Evolutionary conservation across 371 early-diverging fungal genomes (phyloP).

Genomic region (Blakeslea trispora): DNA sequence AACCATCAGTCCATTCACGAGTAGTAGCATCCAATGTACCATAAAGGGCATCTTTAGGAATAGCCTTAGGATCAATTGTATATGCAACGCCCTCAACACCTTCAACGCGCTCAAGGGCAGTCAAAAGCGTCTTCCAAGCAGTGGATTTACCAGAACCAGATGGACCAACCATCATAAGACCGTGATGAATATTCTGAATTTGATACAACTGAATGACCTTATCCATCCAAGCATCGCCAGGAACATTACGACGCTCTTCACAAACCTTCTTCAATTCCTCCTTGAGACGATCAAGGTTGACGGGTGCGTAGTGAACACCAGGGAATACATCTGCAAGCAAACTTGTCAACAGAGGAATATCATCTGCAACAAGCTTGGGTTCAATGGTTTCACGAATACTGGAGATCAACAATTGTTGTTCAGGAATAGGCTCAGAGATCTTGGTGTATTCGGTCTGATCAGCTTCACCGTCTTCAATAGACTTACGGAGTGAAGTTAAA

Average conservation of each 20-base stretch:
- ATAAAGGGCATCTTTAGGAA: slow-evolving; percentile 95
- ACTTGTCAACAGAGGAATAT: slow-evolving; percentile 86
- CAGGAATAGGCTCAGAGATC: slow-evolving; percentile 72
- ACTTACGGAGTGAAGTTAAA: slow-evolving; percentile 56
- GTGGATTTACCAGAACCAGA: slow-evolving; percentile 95
- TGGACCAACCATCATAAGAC: slow-evolving; percentile 99
- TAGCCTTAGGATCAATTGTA: slow-evolving; percentile 98
- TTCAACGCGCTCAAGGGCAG: slow-evolving; percentile 88
- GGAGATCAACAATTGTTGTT: slow-evolving; percentile 92
- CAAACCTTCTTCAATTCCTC: slow-evolving; percentile 81
- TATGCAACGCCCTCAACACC: slow-evolving; percentile 89
- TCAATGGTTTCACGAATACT: slow-evolving; percentile 96
- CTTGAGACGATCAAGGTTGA: slow-evolving; percentile 76
- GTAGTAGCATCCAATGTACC: slow-evolving; percentile 96
- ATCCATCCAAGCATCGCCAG: slow-evolving; percentile 88
- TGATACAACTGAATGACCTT: slow-evolving; percentile 97
- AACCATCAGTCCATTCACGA: slow-evolving; percentile 99
- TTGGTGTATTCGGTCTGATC: slow-evolving; percentile 48
- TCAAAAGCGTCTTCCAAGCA: slow-evolving; percentile 90
- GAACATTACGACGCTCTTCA: slow-evolving; percentile 71
- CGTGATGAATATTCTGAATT: slow-evolving; percentile 97
- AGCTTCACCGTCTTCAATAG: slow-evolving; percentile 42
- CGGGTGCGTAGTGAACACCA: slow-evolving; percentile 85
- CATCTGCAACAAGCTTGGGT: slow-evolving; percentile 96
- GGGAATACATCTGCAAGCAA: slow-evolving; percentile 96